Evolutionary conservation across 345 rosid genomes (phyloP).

Genomic region (Aethionema arabicum): DNA sequence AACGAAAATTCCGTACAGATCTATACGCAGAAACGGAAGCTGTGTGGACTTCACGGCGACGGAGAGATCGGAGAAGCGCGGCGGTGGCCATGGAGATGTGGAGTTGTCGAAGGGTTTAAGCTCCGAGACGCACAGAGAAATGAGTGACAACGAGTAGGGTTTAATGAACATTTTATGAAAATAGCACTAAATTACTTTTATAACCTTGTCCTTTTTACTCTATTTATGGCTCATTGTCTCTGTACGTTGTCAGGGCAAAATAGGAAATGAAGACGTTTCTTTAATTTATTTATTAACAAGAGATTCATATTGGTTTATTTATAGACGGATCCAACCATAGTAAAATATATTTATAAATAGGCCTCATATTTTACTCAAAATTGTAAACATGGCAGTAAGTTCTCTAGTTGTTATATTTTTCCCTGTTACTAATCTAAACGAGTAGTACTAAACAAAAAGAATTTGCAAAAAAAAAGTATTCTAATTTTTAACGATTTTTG

Average conservation of each 20-base stretch:
- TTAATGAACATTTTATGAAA: not conserved
- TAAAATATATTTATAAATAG: too few species aligned
- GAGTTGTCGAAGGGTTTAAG: slow-evolving; percentile 19
- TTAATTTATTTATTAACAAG: too few species aligned
- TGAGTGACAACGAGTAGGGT: slow-evolving; percentile 7
- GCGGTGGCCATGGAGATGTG: slow-evolving; percentile 41
- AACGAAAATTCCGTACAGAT: slow-evolving; percentile 32
- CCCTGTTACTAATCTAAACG: too few species aligned
- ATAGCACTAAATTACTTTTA: not conserved
- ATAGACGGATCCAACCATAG: too few species aligned
- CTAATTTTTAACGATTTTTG: too few species aligned
- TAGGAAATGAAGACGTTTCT: not conserved
- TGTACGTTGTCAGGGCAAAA: not conserved
- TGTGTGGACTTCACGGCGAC: slow-evolving; percentile 43
- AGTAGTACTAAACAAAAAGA: too few species aligned
- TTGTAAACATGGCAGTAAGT: too few species aligned
- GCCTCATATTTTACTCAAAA: too few species aligned
- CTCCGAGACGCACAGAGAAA: too few species aligned
- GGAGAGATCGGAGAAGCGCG: slow-evolving; percentile 37
- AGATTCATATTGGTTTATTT: too few species aligned
- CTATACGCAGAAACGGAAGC: slow-evolving; percentile 39
- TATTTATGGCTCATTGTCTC: not conserved
- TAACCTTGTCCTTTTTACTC: not conserved
- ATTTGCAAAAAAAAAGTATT: too few species aligned
- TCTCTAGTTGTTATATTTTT: too few species aligned